These are phyloP conservation scores for Pleurotus platypus DNA, from an alignment of 768 basidiomycete species.

Conservation along the genomic window DNA sequence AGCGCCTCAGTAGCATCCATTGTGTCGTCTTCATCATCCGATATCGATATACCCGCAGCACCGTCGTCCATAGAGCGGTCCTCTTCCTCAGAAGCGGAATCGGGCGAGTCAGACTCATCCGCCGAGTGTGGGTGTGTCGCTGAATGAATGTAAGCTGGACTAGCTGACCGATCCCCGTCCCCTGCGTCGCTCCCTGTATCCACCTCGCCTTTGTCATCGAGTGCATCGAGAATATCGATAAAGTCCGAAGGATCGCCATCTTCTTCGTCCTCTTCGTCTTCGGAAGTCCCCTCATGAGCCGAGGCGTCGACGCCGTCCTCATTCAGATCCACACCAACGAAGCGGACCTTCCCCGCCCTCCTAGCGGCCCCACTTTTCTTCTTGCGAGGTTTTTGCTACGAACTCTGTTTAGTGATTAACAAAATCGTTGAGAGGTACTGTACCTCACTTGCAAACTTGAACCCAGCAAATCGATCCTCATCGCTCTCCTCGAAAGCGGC, in stretches of 20 bases:
- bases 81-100: slow-evolving; percentile 26
- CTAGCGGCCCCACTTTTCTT: slow-evolving; percentile 9
- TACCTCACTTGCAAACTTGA: slow-evolving; percentile 37
- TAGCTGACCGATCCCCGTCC: slow-evolving; percentile 16
- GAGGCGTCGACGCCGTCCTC: too few species aligned
- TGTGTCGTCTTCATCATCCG: slow-evolving; percentile 42
- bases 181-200: slow-evolving; percentile 36
- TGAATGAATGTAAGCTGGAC: slow-evolving; percentile 8
- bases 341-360: slow-evolving; percentile 29
- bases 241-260: slow-evolving; percentile 39
- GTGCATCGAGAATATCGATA: slow-evolving; percentile 21
- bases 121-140: slow-evolving; percentile 11
- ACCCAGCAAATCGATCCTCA: slow-evolving; percentile 69
- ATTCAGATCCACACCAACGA: slow-evolving; percentile 56
- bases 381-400: slow-evolving; percentile 15
- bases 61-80: slow-evolving; percentile 17
- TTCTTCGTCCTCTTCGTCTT: slow-evolving; percentile 22
- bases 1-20: slow-evolving; percentile 51
- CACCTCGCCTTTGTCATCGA: slow-evolving; percentile 44
- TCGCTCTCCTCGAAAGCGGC: slow-evolving; percentile 81
- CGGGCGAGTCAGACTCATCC: slow-evolving; percentile 20
- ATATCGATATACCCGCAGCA: slow-evolving; percentile 27
- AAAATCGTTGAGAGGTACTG: slow-evolving; percentile 10
- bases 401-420: slow-evolving; percentile 15
- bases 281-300: too few species aligned